Evolutionary conservation across 78 protist species (phyloP).

Genomic region (Dictyostelium firmibasis): DNA sequence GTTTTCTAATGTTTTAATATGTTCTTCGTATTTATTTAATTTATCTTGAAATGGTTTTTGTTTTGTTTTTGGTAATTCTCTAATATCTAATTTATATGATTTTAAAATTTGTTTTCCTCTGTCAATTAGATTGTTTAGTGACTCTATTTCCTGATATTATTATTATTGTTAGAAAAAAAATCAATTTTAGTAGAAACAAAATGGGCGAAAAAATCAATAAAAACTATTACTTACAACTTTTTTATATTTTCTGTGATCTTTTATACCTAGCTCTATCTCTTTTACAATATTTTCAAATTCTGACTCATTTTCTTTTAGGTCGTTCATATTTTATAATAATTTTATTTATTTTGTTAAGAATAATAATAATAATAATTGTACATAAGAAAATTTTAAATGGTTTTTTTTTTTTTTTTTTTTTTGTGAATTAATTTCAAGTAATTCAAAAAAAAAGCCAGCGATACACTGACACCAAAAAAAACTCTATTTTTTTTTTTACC

Average conservation of each 20-base stretch:
- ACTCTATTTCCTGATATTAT: background rate
- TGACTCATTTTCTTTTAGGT: background rate
- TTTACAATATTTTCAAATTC: background rate
- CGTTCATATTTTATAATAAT: background rate
- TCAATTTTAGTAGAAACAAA: too few relatives aligned
- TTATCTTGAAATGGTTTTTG: constrained; percentile 6
- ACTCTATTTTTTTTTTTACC: too few relatives aligned
- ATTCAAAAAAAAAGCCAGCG: too few relatives aligned
- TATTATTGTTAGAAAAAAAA: too few relatives aligned
- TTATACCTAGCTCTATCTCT: background rate
- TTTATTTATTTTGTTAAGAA: too few relatives aligned
- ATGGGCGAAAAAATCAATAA: too few relatives aligned
- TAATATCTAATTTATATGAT: constrained; percentile 26
- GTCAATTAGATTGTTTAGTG: background rate
- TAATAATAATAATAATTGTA: too few relatives aligned
- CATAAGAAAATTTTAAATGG: too few relatives aligned
- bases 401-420: background rate
- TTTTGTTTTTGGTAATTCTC: constrained; percentile 19
- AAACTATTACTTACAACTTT: background rate
- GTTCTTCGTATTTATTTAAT: constrained; percentile 11
- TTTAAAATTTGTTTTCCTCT: constrained; percentile 42
- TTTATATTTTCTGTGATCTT: background rate
- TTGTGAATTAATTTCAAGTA: too few relatives aligned
- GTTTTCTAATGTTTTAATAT: constrained; percentile 30
- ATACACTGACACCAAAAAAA: too few relatives aligned